Percentiles rank a stretch among this genome's conserved stretches.
Conservation (phyloP, 768 basidiomycete genomes). For the Asterophora lycoperdoides region DNA sequence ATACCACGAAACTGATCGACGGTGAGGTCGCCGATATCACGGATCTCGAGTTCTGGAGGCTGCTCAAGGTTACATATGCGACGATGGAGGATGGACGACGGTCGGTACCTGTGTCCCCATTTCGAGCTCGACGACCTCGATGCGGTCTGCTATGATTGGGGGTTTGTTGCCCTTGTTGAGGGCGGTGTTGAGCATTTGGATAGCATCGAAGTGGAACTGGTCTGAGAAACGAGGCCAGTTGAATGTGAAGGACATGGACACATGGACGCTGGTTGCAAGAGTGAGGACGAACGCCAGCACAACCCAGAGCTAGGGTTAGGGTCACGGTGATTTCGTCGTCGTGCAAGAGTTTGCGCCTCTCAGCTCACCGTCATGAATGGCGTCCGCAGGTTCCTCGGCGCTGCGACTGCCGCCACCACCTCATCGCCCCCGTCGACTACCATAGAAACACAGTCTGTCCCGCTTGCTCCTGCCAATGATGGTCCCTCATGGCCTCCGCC, state of each 20-base stretch:
- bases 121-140: conserved; percentile 97
- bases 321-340: conserved; percentile 7
- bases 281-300: not conserved
- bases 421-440: conserved; percentile 22
- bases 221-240: conserved; percentile 97
- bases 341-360: not conserved
- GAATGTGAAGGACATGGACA: conserved; percentile 84
- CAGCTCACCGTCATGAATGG: conserved; percentile 52
- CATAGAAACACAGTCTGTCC: conserved; percentile 17
- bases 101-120: conserved; percentile 90
- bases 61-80: conserved; percentile 27
- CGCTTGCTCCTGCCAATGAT: conserved; percentile 20
- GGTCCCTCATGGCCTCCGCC: conserved; percentile 46
- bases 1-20: conserved; percentile 95
- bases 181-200: conserved; percentile 93
- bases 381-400: conserved; percentile 60
- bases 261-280: not conserved
- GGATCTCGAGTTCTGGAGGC: conserved; percentile 96
- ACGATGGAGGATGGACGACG: not conserved
- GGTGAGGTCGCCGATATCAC: conserved; percentile 96
- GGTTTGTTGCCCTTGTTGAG: conserved; percentile 98
- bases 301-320: conserved; percentile 20
- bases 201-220: conserved; percentile 94
- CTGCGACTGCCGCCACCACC: conserved; percentile 25
- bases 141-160: conserved; percentile 94